phyloP scores from a whole-genome alignment of 352 stramenopile genomes.

The Labyrinthula sp. region DNA sequence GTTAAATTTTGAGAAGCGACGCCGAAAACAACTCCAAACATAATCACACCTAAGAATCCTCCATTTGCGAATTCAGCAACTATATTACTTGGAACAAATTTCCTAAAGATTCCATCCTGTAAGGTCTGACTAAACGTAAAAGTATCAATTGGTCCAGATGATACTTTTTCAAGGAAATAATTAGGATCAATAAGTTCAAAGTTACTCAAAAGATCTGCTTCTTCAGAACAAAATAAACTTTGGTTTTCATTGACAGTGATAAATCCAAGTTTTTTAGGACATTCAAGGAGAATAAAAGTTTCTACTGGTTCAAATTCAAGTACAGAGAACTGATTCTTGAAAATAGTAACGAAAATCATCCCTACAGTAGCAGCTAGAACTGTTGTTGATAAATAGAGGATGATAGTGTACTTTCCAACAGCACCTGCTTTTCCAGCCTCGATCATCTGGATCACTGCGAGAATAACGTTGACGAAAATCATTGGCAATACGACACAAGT shows the following conservation, averaged over 20 bases:
- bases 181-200: not conserved
- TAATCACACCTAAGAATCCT: not conserved
- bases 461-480: too few relatives aligned
- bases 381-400: not conserved
- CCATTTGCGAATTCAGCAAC: not conserved
- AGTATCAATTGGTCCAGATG: not conserved
- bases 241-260: not conserved
- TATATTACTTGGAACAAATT: not conserved
- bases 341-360: not conserved
- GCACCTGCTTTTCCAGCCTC: not conserved
- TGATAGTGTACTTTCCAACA: not conserved
- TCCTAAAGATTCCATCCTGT: not conserved
- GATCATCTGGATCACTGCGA: not conserved
- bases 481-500: not conserved
- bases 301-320: too few relatives aligned
- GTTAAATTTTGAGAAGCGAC: not conserved
- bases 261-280: not conserved
- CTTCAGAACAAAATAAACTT: not conserved
- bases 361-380: not conserved
- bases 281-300: not conserved
- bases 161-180: not conserved
- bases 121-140: not conserved
- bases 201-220: too few relatives aligned
- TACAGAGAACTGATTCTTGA: conserved; percentile 1
- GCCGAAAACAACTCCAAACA: not conserved